Conservation (phyloP, 805 yeast species). For the Metschnikowia dekortorum region DNA sequence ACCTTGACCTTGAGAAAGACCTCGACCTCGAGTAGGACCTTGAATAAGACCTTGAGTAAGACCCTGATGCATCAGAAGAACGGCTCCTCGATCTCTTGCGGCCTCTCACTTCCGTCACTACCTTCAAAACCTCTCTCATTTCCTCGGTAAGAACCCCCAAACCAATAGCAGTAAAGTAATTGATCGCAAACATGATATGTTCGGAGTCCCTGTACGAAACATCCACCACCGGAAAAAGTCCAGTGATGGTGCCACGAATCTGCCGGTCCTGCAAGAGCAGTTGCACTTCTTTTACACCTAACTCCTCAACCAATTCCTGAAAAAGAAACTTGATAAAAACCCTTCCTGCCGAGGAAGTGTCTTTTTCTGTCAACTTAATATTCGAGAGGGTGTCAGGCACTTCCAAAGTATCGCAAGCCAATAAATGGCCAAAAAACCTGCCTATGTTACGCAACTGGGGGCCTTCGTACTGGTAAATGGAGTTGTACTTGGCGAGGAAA, state of each 20-base stretch:
- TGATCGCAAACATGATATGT: slow-evolving; percentile 70
- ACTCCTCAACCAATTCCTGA: slow-evolving; percentile 71
- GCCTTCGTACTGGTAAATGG: slow-evolving; percentile 65
- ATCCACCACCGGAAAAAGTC: slow-evolving; percentile 58
- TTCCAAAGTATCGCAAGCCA: slow-evolving; percentile 64
- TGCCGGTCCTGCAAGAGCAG: slow-evolving; percentile 49
- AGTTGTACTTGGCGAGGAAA: slow-evolving; percentile 54
- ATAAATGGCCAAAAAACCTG: slow-evolving; percentile 78
- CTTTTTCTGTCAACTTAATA: slow-evolving; percentile 60
- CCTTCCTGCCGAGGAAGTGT: slow-evolving; percentile 76
- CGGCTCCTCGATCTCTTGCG: slow-evolving; percentile 14
- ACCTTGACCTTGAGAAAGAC: slow-evolving; percentile 17
- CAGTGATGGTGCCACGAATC: slow-evolving; percentile 44
- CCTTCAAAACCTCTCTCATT: slow-evolving; percentile 58
- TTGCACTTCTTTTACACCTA: slow-evolving; percentile 55
- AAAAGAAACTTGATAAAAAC: slow-evolving; percentile 78
- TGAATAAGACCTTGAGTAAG: slow-evolving; percentile 21
- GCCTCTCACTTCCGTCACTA: slow-evolving; percentile 24
- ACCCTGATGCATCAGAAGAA: slow-evolving; percentile 7
- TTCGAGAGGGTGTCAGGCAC: slow-evolving; percentile 53
- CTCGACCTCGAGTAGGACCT: slow-evolving; percentile 11
- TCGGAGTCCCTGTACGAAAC: slow-evolving; percentile 37
- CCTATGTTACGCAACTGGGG: slow-evolving; percentile 75
- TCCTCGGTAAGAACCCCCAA: slow-evolving; percentile 77
- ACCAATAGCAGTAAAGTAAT: slow-evolving; percentile 90